These are phyloP conservation scores for Phellopilus nigrolimitatus DNA, from an alignment of 1,284 basidiomycete genomes.

Conservation along the genomic window DNA sequence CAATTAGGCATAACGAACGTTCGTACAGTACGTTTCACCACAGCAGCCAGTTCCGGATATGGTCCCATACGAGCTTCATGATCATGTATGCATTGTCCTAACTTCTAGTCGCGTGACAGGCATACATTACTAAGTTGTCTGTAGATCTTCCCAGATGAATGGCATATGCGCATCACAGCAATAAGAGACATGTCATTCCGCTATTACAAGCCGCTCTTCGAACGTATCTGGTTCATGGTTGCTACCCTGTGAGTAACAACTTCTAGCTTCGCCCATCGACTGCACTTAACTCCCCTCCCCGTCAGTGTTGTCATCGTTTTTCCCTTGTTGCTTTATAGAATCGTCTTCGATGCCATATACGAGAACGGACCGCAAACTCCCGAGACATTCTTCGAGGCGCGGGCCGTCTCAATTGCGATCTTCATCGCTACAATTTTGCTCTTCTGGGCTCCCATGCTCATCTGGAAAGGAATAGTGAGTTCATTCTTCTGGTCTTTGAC, in stretches of 20 bases:
- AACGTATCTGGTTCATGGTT: slow-evolving; percentile 39
- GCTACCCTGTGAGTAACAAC: slow-evolving; percentile 37
- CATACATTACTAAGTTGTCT: background rate
- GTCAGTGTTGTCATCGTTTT: slow-evolving; percentile 37
- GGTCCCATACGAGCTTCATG: slow-evolving; percentile 34
- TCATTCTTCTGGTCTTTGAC: background rate
- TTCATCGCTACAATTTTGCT: slow-evolving; percentile 37
- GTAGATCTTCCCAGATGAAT: slow-evolving; percentile 42
- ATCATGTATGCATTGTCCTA: slow-evolving; percentile 25
- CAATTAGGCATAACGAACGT: background rate
- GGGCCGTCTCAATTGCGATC: slow-evolving; percentile 35
- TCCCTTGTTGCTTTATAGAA: slow-evolving; percentile 38
- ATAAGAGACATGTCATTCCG: slow-evolving; percentile 37
- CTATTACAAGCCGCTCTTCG: slow-evolving; percentile 44
- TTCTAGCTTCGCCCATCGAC: background rate
- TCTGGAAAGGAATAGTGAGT: slow-evolving; percentile 45
- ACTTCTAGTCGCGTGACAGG: background rate
- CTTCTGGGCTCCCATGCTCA: slow-evolving; percentile 39
- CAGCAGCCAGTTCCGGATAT: slow-evolving; percentile 26
- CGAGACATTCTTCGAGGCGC: slow-evolving; percentile 33
- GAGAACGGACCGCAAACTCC: slow-evolving; percentile 23
- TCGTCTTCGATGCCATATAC: slow-evolving; percentile 31
- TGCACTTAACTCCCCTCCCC: background rate
- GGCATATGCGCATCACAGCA: slow-evolving; percentile 39
- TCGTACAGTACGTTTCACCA: slow-evolving; percentile 31